Evolutionary conservation across 768 basidiomycete genomes (phyloP).

Genomic region (Phanerodontia chrysosporium): DNA sequence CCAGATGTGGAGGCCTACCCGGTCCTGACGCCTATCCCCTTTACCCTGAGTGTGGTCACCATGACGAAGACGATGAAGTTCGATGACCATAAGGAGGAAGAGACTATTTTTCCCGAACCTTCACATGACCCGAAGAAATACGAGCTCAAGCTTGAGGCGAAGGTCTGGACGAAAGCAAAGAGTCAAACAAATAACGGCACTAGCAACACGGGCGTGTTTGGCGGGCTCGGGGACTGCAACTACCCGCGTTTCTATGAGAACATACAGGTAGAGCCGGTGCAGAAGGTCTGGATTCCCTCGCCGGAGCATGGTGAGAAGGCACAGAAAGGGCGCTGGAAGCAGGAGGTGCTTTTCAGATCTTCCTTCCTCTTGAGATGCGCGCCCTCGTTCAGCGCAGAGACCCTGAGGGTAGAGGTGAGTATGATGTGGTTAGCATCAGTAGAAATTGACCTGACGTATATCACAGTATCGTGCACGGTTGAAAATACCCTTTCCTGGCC

Average conservation of each 20-base stretch:
- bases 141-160: slow-evolving; percentile 11
- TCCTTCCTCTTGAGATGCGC: too few relatives aligned
- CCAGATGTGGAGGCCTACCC: slow-evolving; percentile 16
- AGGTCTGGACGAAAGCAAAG: slow-evolving; percentile 9
- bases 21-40: slow-evolving; percentile 19
- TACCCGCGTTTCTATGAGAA: background rate
- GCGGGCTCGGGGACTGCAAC: background rate
- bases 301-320: too few relatives aligned
- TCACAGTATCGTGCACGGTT: too few relatives aligned
- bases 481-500: too few relatives aligned
- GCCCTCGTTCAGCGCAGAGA: too few relatives aligned
- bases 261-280: slow-evolving; percentile 14
- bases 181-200: background rate
- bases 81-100: slow-evolving; percentile 7
- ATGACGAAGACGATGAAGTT: slow-evolving; percentile 15
- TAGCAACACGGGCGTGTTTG: slow-evolving; percentile 9
- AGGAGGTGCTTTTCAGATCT: too few relatives aligned
- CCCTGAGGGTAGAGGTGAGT: too few relatives aligned
- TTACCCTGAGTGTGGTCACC: slow-evolving; percentile 16
- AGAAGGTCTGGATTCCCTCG: slow-evolving; percentile 16
- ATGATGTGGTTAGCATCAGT: too few relatives aligned
- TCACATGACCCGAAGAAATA: slow-evolving; percentile 12
- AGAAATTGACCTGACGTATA: too few relatives aligned
- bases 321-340: too few relatives aligned
- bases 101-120: slow-evolving; percentile 15